These are phyloP conservation scores for Scutellaria minor DNA, from an alignment of 257 asterid genomes.

Conservation along the genomic window DNA sequence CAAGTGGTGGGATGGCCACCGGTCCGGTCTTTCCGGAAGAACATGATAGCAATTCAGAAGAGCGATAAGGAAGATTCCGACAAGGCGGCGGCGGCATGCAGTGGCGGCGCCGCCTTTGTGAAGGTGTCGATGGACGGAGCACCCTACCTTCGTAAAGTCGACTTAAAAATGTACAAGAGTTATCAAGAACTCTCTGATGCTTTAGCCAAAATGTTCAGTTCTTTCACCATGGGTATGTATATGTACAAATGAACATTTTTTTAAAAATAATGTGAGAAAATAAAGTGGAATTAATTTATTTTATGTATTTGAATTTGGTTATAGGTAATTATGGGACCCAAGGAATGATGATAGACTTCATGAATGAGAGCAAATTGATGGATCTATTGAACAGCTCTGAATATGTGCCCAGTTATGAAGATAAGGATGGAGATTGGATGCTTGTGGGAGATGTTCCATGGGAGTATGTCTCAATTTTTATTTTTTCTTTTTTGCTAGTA, in stretches of 20 bases:
- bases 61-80: conserved; percentile 34
- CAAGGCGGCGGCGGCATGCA: conserved; percentile 35
- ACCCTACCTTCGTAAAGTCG: conserved; percentile 51
- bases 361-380: conserved; percentile 48
- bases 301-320: neutral
- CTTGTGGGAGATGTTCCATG: conserved; percentile 56
- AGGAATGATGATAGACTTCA: conserved; percentile 52
- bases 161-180: conserved; percentile 43
- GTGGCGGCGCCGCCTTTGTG: conserved; percentile 45
- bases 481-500: neutral
- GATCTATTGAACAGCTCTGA: conserved; percentile 46
- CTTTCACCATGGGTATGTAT: conserved; percentile 47
- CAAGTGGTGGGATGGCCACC: conserved; percentile 64
- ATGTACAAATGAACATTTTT: too few species aligned
- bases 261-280: neutral
- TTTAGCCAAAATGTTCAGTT: conserved; percentile 50
- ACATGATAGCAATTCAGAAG: conserved; percentile 39
- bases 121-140: conserved; percentile 63
- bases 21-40: conserved; percentile 50
- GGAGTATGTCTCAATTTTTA: conserved; percentile 41
- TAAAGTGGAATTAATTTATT: neutral
- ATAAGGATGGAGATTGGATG: conserved; percentile 59
- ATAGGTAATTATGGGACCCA: conserved; percentile 45
- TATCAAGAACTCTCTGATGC: conserved; percentile 51
- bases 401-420: conserved; percentile 50